Conservation (phyloP, 2,329 filamentous ascomycete species). For the Zopfia rhizophila region DNA sequence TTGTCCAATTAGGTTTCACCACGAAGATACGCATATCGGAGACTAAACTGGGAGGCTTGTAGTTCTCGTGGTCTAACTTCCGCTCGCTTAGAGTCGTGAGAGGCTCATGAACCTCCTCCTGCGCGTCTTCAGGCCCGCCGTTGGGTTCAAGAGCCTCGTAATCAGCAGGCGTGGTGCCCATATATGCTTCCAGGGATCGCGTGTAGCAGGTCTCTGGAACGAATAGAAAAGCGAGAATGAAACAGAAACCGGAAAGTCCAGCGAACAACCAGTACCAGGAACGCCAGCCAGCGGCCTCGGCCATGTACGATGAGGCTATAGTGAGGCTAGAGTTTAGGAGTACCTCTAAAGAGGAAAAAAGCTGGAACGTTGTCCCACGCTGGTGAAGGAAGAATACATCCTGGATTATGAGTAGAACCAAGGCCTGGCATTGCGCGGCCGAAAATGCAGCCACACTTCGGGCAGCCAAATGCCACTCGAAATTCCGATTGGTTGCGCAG, state of each 20-base stretch:
- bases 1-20: conserved; percentile 12
- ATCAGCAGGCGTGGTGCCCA: conserved; percentile 11
- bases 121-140: conserved; percentile 1
- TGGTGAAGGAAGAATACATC: conserved; percentile 23
- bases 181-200: conserved; percentile 15
- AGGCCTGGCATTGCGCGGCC: conserved; percentile 18
- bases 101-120: not conserved
- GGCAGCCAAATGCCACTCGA: conserved; percentile 16
- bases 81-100: conserved; percentile 16
- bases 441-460: conserved; percentile 12
- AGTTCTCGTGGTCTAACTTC: conserved; percentile 7
- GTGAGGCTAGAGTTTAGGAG: conserved; percentile 16
- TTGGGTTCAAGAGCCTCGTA: conserved; percentile 9
- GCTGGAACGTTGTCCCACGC: conserved; percentile 16
- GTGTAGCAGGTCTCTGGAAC: conserved; percentile 18
- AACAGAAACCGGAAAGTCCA: conserved; percentile 13
- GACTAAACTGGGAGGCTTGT: conserved; percentile 6
- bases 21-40: conserved; percentile 16
- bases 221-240: conserved; percentile 17
- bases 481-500: conserved; percentile 18
- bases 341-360: conserved; percentile 16
- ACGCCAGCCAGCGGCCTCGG: conserved; percentile 13
- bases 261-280: conserved; percentile 20
- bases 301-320: conserved; percentile 19
- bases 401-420: conserved; percentile 20